Evolutionary conservation across 2,329 filamentous ascomycete genomes (phyloP).

Genomic region (Clathrospora elynae): DNA sequence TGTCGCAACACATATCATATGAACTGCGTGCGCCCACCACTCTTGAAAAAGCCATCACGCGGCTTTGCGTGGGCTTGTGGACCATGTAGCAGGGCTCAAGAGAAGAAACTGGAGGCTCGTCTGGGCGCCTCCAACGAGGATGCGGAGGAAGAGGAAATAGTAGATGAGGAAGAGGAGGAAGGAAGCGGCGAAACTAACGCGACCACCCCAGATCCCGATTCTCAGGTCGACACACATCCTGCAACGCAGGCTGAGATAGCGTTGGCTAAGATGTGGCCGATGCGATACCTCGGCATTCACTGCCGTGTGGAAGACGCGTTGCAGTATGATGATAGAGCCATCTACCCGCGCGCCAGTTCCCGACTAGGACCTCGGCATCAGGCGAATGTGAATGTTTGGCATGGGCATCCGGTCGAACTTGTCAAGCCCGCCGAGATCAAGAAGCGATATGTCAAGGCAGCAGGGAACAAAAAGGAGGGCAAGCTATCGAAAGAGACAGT

Average conservation of each 20-base stretch:
- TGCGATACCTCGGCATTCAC: conserved; percentile 92
- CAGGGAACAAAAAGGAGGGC: conserved; percentile 71
- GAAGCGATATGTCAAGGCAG: conserved; percentile 69
- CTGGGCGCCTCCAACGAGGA: conserved; percentile 61
- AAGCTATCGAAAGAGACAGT: conserved; percentile 80
- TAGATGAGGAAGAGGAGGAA: conserved; percentile 72
- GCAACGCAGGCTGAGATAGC: conserved; percentile 86
- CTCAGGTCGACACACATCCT: conserved; percentile 63
- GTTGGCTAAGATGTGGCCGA: conserved; percentile 93
- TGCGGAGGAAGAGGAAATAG: conserved; percentile 67
- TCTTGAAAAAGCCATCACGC: conserved; percentile 94
- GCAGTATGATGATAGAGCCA: conserved; percentile 90
- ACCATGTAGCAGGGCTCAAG: conserved; percentile 93
- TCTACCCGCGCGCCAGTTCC: conserved; percentile 94
- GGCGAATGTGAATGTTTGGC: conserved; percentile 83
- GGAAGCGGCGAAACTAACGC: conserved; percentile 68
- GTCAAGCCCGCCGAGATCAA: conserved; percentile 88
- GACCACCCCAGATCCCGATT: conserved; percentile 53
- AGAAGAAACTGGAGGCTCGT: conserved; percentile 86
- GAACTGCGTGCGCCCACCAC: conserved; percentile 90
- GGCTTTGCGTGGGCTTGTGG: conserved; percentile 98
- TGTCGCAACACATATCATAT: conserved; percentile 97
- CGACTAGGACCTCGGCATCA: conserved; percentile 90
- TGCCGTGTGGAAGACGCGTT: conserved; percentile 93
- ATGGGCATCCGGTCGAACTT: conserved; percentile 83